phyloP scores from a whole-genome alignment of 176 grass and related monocot species.

The sorghum (Sorghum bicolor) region DNA sequence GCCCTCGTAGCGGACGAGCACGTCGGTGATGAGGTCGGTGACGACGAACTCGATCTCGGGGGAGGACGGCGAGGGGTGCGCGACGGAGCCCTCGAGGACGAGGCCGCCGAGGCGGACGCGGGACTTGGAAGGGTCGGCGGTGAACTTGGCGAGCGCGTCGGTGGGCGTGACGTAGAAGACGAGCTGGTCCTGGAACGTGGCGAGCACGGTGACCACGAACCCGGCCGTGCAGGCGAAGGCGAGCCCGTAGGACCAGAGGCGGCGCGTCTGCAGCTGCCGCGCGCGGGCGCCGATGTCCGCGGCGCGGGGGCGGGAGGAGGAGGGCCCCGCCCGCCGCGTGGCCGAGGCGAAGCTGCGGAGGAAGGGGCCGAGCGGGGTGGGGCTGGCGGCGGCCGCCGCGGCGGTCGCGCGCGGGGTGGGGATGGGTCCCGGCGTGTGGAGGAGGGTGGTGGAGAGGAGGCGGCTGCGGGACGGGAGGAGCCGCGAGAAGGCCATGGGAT shows the following conservation, averaged over 20 bases:
- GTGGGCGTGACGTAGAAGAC: conserved; percentile 94
- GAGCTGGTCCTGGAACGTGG: conserved; percentile 94
- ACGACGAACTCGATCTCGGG: conserved; percentile 98
- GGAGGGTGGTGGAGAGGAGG: conserved; percentile 58
- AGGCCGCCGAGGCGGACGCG: conserved; percentile 85
- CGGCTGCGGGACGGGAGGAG: conserved; percentile 45
- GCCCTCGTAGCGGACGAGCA: conserved; percentile 88
- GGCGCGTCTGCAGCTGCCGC: conserved; percentile 83
- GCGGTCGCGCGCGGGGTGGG: not conserved
- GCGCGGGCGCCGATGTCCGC: conserved; percentile 87
- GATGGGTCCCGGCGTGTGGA: conserved; percentile 31
- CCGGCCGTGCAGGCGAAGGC: conserved; percentile 89
- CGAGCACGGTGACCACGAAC: conserved; percentile 88
- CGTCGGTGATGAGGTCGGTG: conserved; percentile 86
- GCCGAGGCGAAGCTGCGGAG: conserved; percentile 10
- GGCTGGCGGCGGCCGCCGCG: not conserved
- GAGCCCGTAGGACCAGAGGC: conserved; percentile 89
- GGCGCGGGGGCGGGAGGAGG: conserved; percentile 37
- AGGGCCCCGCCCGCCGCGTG: conserved; percentile 33
- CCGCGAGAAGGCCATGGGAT: conserved; percentile 45
- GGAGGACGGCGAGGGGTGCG: conserved; percentile 44
- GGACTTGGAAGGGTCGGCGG: conserved; percentile 52
- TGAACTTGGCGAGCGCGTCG: conserved; percentile 63
- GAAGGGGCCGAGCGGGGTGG: conserved; percentile 4
- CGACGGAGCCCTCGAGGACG: conserved; percentile 86